These are phyloP conservation scores for Stenogyne calaminthoides DNA, from an alignment of 305 asterid genomes.

Conservation along the genomic window DNA sequence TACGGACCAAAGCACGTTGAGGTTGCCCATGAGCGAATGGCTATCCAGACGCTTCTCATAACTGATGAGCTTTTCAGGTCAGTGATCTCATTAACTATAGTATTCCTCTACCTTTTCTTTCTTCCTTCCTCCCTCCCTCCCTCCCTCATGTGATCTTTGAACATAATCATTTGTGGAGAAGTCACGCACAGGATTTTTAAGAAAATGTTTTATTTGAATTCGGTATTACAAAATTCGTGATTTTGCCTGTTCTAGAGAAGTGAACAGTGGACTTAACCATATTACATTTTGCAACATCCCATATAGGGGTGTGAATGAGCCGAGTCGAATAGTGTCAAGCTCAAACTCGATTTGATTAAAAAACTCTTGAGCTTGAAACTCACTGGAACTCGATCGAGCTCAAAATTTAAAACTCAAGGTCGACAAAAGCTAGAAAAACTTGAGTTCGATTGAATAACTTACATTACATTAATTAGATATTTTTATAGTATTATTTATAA, in stretches of 20 bases:
- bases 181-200: not conserved
- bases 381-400: no score
- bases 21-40: conserved; percentile 97
- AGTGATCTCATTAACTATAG: conserved; percentile 24
- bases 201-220: not conserved
- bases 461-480: no score
- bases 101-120: not conserved
- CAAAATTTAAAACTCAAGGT: no score
- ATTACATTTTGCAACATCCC: not conserved
- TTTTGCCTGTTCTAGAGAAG: not conserved
- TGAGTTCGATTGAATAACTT: no score
- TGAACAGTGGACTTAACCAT: not conserved
- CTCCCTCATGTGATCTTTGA: not conserved
- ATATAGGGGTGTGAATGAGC: not conserved
- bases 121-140: not conserved
- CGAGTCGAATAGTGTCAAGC: not conserved
- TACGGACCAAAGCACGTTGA: conserved; percentile 98
- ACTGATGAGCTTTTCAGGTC: conserved; percentile 97
- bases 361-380: no score
- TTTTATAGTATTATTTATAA: no score
- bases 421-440: no score
- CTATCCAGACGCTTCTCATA: conserved; percentile 89
- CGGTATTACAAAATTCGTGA: not conserved
- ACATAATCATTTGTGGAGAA: not conserved
- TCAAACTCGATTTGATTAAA: no score